These are phyloP conservation scores for California macrophylla DNA, from an alignment of 441 rosid genomes.

Conservation along the genomic window DNA sequence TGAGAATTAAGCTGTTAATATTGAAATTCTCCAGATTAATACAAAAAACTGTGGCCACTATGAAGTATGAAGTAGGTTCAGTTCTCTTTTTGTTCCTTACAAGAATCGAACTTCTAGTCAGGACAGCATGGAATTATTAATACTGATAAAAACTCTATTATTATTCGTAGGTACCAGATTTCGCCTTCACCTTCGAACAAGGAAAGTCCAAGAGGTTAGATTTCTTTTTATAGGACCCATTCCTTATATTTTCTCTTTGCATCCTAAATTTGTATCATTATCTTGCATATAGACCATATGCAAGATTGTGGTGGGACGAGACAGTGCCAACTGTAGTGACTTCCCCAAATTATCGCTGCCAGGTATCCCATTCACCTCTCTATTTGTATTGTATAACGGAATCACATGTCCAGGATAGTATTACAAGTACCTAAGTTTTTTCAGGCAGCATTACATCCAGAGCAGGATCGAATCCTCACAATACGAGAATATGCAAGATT, in stretches of 20 bases:
- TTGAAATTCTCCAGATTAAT: neutral
- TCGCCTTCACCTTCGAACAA: conserved; percentile 2
- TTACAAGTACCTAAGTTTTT: neutral
- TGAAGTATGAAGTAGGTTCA: neutral
- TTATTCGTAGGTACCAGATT: conserved; percentile 46
- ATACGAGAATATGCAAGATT: conserved; percentile 75
- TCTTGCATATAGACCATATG: conserved; percentile 53
- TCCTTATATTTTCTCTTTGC: neutral
- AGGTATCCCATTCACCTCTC: conserved; percentile 35
- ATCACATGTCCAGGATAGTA: conserved; percentile 1
- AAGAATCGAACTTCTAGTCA: neutral
- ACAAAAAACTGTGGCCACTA: neutral
- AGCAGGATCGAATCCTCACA: conserved; percentile 83
- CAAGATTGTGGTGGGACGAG: conserved; percentile 95
- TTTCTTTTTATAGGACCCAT: neutral
- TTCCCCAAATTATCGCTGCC: conserved; percentile 48
- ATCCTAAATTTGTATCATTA: neutral
- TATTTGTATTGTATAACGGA: conserved; percentile 9
- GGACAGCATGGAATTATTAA: neutral
- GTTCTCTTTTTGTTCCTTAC: neutral
- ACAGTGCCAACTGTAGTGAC: conserved; percentile 76
- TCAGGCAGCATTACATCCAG: conserved; percentile 47
- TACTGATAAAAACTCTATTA: neutral
- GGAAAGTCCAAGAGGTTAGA: conserved; percentile 9
- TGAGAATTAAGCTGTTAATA: conserved; percentile 1